These are phyloP conservation scores for Amphirosellinia nigrospora DNA, from an alignment of 495 filamentous ascomycete genomes.

Conservation along the genomic window DNA sequence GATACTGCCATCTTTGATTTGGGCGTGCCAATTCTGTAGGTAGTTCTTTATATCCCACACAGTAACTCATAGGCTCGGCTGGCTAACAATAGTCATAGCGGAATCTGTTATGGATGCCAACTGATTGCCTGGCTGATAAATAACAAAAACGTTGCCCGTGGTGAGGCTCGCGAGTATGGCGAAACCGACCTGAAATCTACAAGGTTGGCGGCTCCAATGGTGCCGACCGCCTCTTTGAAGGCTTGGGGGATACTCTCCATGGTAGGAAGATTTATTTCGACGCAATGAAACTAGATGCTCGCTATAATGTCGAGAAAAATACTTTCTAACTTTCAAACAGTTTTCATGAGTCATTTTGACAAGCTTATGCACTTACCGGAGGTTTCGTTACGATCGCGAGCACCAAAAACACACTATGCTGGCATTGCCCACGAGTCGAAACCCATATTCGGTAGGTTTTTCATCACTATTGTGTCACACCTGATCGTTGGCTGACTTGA, in stretches of 20 bases:
- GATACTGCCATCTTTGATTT: constrained; percentile 82
- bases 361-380: constrained; percentile 73
- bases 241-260: constrained; percentile 67
- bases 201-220: constrained; percentile 51
- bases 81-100: constrained; percentile 30
- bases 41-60: neutral
- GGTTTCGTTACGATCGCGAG: constrained; percentile 75
- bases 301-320: neutral
- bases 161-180: constrained; percentile 75
- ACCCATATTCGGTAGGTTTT: constrained; percentile 60
- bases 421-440: constrained; percentile 78
- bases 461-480: neutral
- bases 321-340: constrained; percentile 17
- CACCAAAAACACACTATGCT: constrained; percentile 74
- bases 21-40: constrained; percentile 68
- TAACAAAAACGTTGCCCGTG: constrained; percentile 72
- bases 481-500: neutral
- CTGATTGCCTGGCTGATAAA: constrained; percentile 80
- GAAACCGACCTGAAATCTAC: constrained; percentile 60
- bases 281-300: neutral
- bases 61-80: neutral
- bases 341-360: constrained; percentile 90
- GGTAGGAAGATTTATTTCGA: constrained; percentile 28
- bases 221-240: constrained; percentile 75
- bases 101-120: constrained; percentile 81